phyloP scores from a whole-genome alignment of 2,329 filamentous ascomycete species.

The Colletotrichum salicis region DNA sequence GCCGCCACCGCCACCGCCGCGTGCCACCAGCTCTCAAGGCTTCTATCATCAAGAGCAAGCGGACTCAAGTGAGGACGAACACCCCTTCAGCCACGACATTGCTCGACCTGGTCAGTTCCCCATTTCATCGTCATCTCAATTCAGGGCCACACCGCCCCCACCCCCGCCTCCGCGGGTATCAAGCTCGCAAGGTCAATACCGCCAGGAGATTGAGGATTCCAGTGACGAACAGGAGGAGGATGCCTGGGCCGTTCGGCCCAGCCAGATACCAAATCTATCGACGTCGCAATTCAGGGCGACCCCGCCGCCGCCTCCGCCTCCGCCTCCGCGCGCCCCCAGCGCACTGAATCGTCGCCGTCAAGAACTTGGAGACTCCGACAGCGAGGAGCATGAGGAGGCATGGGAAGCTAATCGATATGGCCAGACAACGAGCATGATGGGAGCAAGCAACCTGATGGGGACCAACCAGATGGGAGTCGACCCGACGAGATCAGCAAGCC shows the following conservation, averaged over 20 bases:
- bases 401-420: conserved; percentile 30
- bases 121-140: conserved; percentile 35
- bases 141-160: conserved; percentile 19
- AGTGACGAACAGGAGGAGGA: conserved; percentile 28
- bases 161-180: conserved; percentile 14
- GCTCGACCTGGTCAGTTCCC: conserved; percentile 35
- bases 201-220: conserved; percentile 11
- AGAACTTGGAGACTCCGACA: conserved; percentile 23
- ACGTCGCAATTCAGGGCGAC: conserved; percentile 20
- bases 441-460: conserved; percentile 1
- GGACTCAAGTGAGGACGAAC: conserved; percentile 34
- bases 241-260: conserved; percentile 24
- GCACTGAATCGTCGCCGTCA: conserved; percentile 18
- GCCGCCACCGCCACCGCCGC: conserved; percentile 16
- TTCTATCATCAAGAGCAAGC: conserved; percentile 31
- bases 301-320: conserved; percentile 20
- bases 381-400: conserved; percentile 23
- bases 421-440: conserved; percentile 23
- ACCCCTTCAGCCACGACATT: conserved; percentile 3
- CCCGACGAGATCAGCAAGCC: conserved; percentile 7
- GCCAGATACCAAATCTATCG: conserved; percentile 25
- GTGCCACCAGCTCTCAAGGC: conserved; percentile 17
- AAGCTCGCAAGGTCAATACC: conserved; percentile 17
- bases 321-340: conserved; percentile 15
- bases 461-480: conserved; percentile 7